Evolutionary conservation across 2,329 filamentous ascomycete species (phyloP), one percentile per base, ranked within the genome.

Genomic region (Daldinia sp.): DNA sequence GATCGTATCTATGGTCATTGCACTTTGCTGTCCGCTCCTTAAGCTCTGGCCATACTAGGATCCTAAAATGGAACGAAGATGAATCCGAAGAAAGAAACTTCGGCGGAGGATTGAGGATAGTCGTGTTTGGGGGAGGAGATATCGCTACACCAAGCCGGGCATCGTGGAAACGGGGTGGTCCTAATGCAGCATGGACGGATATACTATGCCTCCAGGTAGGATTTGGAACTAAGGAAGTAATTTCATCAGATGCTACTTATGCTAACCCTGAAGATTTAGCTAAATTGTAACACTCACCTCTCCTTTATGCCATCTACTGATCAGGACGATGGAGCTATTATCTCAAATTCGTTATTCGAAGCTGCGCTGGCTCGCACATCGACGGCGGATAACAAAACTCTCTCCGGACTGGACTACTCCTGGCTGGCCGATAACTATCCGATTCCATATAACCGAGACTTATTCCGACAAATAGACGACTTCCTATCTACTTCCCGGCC

Each of bases 261-360:
- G 45, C 66, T 73, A 55, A 74, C 29, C 47, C 17, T 9, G 21
- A 29, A 29, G 8, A n/a, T 13, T 17, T 51, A 85, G 83, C 73
- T 85, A 7, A 69, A 75, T 23, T 86, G 83, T 72, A 75, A 76
- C 13, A 77, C 75, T 1, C 76, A 83, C 50, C 66, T 81, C 17
- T 84, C 82, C 1, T 78, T 82, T 54, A 73, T 83, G 1, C 83
- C 83, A 2, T 54, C 66, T 2, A 67, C 68, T 9, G 71, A 75
- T 48, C 82, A 77, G n/a, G 87, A 79, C 0, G 85, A 87, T 57
- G 86, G 73, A 19, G 79, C 85, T 48, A 79, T 85, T 29, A 89
- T 76, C 1, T 82, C 81, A 63, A 93, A 82, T 65, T 67, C 76
- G 29, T 72, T 84, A 4, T 89, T 88, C 52, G 86, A 82, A 0